Evolutionary conservation across 768 basidiomycete species (phyloP), one percentile per base, ranked within the genome.

Genomic region (Suillus subalutaceus): DNA sequence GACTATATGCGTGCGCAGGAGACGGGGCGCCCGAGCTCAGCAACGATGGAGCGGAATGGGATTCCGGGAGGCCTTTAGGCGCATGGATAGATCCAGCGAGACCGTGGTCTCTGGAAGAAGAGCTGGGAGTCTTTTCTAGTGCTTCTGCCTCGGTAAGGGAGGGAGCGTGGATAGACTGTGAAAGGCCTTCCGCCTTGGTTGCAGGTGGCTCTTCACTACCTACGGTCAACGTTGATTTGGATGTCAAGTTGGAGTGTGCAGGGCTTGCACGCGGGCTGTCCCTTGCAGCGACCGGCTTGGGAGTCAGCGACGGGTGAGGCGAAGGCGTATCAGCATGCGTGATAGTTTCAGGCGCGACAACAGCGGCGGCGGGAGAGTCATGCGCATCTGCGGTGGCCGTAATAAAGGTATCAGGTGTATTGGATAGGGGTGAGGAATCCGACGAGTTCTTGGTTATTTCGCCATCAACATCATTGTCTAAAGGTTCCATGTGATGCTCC

Each of bases 1-100:
- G 75, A 52, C 73, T 72, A 70, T 76, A 81, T 32, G 76, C 70
- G 35, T 69, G 79, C 50, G 74, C 66, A 37, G 68, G 60, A 15
- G 74, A 62, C 48, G 77, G 62, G 32, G 74, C 58, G 65, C 74
- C 30, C 35, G 80, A 72, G 68, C 74, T 74, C 23, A 74, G 50
- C 46, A 75, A 68, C 43, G 61, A 72, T 46, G 77, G 71, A 12
- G 81, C 79, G 30, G 83, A 83, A 63, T 74, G 71, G 30, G 73
- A 73, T 44, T 75, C 76, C 20, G 84, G 80, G 50, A 82, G 69
- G 38, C 76, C 74, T 65, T 78, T 72, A 53, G 85, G 84, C 1
- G 88, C 88, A 71, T 90, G 85, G 26, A 88, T 88, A 1, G 89
- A 90, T 53, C 85, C 83, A 48, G 75, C 41, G 20, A 85, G 77